These are phyloP conservation scores for Leishmania mexicana DNA, from an alignment of 208 protist species.

Conservation along the genomic window DNA sequence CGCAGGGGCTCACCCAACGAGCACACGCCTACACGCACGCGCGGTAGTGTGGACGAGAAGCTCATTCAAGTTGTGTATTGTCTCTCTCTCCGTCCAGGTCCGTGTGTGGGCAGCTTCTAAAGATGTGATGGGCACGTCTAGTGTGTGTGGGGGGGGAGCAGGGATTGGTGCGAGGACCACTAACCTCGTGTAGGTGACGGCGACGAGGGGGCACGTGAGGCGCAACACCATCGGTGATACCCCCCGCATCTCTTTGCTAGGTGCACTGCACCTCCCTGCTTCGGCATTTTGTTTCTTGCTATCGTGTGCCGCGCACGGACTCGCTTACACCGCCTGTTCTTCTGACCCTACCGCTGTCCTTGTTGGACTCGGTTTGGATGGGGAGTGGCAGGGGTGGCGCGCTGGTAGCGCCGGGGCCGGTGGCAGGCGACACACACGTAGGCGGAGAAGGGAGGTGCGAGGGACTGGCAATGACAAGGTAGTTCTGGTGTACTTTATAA, in stretches of 20 bases:
- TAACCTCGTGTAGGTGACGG: neutral
- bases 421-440: neutral
- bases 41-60: neutral
- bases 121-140: neutral
- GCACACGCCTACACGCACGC: neutral
- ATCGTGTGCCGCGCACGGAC: neutral
- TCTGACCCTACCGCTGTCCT: neutral
- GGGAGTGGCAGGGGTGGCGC: neutral
- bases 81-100: neutral
- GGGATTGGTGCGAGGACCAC: neutral
- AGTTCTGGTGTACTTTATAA: conserved; percentile 24
- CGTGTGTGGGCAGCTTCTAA: neutral
- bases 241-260: conserved; percentile 27
- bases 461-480: conserved; percentile 30
- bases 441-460: neutral
- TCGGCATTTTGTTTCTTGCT: neutral
- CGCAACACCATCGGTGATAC: conserved; percentile 11
- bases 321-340: neutral
- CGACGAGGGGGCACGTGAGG: neutral
- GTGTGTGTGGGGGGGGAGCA: neutral
- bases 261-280: neutral
- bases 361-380: neutral
- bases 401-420: neutral
- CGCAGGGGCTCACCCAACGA: neutral
- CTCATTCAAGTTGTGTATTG: neutral